These are phyloP conservation scores for Rutidosis leptorrhynchoides DNA, from an alignment of 129 eudicot species.

Conservation along the genomic window DNA sequence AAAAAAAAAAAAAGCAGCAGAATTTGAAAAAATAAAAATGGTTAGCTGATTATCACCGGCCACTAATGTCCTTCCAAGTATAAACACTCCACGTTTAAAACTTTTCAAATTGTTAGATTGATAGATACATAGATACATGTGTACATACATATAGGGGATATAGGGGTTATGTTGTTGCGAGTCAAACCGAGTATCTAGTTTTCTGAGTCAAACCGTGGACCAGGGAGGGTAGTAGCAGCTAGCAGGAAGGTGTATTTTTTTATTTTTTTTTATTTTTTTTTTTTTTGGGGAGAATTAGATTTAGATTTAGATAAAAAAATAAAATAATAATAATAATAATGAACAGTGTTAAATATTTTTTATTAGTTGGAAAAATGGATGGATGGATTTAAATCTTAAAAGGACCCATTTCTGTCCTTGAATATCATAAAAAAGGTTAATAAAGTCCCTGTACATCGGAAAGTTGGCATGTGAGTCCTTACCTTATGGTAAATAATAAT, in stretches of 20 bases:
- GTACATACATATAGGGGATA: background rate
- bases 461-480: constrained; percentile 25
- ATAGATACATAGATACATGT: background rate
- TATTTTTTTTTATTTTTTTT: too few relatives aligned
- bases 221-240: constrained; percentile 8
- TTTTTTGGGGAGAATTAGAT: background rate
- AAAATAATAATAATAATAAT: too few relatives aligned
- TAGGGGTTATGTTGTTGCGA: constrained; percentile 6
- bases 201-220: constrained; percentile 40
- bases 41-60: constrained; percentile 21
- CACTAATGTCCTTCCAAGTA: constrained; percentile 15
- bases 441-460: constrained; percentile 10
- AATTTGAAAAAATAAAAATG: background rate
- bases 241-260: constrained; percentile 19
- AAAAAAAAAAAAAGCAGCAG: background rate
- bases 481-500: background rate
- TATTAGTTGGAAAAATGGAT: too few relatives aligned
- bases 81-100: constrained; percentile 42
- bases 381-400: background rate
- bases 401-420: constrained; percentile 14
- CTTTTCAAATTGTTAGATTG: background rate
- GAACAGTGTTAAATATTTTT: too few relatives aligned
- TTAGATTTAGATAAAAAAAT: too few relatives aligned
- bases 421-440: constrained; percentile 13
- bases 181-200: constrained; percentile 34